These are phyloP conservation scores for Candida sp. DNA, from an alignment of 1,139 yeast genomes.

Conservation along the genomic window DNA sequence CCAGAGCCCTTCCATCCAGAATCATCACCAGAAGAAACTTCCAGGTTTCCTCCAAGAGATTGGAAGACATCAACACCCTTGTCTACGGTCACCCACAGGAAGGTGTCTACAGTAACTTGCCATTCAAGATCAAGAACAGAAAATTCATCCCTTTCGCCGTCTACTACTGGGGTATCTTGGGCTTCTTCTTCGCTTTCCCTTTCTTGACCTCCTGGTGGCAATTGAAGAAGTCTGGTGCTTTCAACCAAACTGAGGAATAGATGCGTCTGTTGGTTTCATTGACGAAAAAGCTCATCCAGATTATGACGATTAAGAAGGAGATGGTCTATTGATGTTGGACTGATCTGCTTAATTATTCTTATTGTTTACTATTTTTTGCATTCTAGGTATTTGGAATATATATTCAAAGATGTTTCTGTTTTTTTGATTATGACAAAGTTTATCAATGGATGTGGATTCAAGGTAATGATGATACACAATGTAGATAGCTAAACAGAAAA, in stretches of 20 bases:
- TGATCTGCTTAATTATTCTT: neutral
- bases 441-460: neutral
- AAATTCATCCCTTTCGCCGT: conserved; percentile 79
- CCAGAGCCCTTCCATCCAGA: conserved; percentile 19
- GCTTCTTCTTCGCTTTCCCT: conserved; percentile 64
- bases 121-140: conserved; percentile 93
- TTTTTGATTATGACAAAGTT: neutral
- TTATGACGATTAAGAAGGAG: neutral
- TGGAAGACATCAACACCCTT: conserved; percentile 21
- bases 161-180: conserved; percentile 80
- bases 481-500: neutral
- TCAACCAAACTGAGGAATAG: conserved; percentile 21
- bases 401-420: neutral
- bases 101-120: conserved; percentile 91
- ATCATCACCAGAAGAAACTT: conserved; percentile 35
- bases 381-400: conserved; percentile 2
- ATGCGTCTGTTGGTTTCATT: neutral
- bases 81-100: conserved; percentile 58
- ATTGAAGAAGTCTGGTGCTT: conserved; percentile 75
- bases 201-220: conserved; percentile 71
- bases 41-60: conserved; percentile 36
- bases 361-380: neutral
- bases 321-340: neutral
- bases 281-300: too few species aligned
- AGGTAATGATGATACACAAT: neutral